A percentile compares a stretch with the other conserved stretches of the same genome.
phyloP scores from a whole-genome alignment of 1,284 basidiomycete species.

The Trametes polyzona region DNA sequence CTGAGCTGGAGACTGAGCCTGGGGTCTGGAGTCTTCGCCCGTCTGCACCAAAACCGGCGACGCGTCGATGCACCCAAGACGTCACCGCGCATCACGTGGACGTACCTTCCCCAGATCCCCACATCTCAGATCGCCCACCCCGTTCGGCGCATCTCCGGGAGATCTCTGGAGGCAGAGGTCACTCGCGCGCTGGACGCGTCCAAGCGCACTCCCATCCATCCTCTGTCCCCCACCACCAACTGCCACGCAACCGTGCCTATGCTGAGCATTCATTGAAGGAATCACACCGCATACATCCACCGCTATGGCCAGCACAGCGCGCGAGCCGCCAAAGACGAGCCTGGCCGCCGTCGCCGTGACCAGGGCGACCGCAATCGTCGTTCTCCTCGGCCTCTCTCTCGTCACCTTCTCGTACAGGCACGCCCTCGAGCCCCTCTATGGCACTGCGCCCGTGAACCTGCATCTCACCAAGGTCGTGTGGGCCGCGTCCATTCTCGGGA shows the following conservation, averaged over 20 bases:
- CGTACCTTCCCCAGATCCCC: slow-evolving; percentile 16
- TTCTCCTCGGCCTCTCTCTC: slow-evolving; percentile 49
- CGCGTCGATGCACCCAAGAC: slow-evolving; percentile 20
- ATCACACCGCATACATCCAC: background rate
- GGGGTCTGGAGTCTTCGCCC: slow-evolving; percentile 13
- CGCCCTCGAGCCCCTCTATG: slow-evolving; percentile 61
- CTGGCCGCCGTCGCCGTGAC: slow-evolving; percentile 27
- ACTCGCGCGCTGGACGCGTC: background rate
- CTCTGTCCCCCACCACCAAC: slow-evolving; percentile 6
- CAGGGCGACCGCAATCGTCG: slow-evolving; percentile 31
- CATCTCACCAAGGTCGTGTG: slow-evolving; percentile 51
- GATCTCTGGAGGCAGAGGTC: slow-evolving; percentile 7
- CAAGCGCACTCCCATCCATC: background rate
- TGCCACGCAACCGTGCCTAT: slow-evolving; percentile 9
- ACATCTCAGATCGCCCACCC: slow-evolving; percentile 16
- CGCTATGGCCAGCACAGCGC: slow-evolving; percentile 23
- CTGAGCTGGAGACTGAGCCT: too few species aligned
- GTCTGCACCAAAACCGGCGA: slow-evolving; percentile 18
- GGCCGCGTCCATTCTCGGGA: slow-evolving; percentile 40
- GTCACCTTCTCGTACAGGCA: slow-evolving; percentile 58
- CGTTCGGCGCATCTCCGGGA: slow-evolving; percentile 17
- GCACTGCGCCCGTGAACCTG: slow-evolving; percentile 50
- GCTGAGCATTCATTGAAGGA: slow-evolving; percentile 10
- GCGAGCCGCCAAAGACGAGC: slow-evolving; percentile 15
- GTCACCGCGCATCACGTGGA: slow-evolving; percentile 23